These are phyloP conservation scores for Brassica hybrid DNA, from an alignment of 441 rosid genomes.

Conservation along the genomic window DNA sequence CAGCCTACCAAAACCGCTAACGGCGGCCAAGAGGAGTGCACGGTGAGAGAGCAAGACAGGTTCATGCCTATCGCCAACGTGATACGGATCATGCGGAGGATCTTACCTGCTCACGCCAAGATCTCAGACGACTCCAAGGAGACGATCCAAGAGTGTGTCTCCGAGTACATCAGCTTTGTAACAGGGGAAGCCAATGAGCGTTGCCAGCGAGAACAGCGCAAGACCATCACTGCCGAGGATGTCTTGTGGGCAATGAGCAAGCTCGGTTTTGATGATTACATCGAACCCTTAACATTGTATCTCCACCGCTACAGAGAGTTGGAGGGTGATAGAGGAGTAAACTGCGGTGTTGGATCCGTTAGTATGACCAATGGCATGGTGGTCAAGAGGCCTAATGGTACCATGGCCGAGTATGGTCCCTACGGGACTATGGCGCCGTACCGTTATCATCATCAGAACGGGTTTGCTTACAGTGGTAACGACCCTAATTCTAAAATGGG, in stretches of 20 bases:
- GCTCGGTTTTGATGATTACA: constrained; percentile 92
- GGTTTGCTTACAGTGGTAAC: constrained; percentile 42
- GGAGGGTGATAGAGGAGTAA: constrained; percentile 60
- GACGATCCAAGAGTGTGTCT: constrained; percentile 95
- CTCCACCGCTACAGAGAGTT: constrained; percentile 73
- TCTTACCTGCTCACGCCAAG: constrained; percentile 76
- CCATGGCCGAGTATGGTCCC: constrained; percentile 55
- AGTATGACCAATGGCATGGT: constrained; percentile 55
- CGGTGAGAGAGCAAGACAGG: constrained; percentile 73
- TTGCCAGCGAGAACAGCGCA: constrained; percentile 97
- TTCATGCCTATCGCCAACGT: constrained; percentile 80
- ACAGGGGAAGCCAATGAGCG: constrained; percentile 96
- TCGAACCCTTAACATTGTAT: constrained; percentile 71
- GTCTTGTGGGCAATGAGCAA: constrained; percentile 94
- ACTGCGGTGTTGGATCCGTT: constrained; percentile 57
- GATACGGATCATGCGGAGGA: constrained; percentile 73
- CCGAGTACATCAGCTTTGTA: constrained; percentile 97
- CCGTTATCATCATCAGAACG: constrained; percentile 49
- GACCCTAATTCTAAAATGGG: constrained; percentile 30
- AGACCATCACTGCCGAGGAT: constrained; percentile 95
- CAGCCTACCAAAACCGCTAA: constrained; percentile 30
- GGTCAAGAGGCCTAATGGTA: constrained; percentile 57
- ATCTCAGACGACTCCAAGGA: constrained; percentile 97
- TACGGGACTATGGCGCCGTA: constrained; percentile 52
- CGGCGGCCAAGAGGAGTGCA: constrained; percentile 64